Evolutionary conservation across 352 stramenopile genomes (phyloP).

Genomic region (Pythium biforme): DNA sequence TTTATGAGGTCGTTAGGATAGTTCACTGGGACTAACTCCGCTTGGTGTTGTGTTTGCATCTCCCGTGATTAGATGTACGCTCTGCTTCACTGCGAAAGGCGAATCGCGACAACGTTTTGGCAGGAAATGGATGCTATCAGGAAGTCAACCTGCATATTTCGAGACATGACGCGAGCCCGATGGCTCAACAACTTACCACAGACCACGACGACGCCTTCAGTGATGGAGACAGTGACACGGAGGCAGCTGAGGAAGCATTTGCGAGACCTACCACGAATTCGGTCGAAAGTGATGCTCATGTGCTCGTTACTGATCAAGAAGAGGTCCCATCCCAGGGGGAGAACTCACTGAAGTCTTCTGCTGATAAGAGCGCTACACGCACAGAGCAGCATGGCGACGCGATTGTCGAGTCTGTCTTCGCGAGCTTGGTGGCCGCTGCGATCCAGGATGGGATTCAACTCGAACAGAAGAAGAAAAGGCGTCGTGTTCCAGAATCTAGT

Average conservation of each 20-base stretch:
- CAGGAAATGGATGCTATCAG: background rate
- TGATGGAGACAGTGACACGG: background rate
- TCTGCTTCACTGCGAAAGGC: too few species aligned
- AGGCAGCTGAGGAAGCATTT: background rate
- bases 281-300: too few species aligned
- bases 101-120: too few species aligned
- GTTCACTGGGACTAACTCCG: too few species aligned
- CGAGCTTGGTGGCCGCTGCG: background rate
- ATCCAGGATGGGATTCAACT: conserved; percentile 1
- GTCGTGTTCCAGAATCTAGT: background rate
- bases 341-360: background rate
- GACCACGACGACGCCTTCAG: background rate
- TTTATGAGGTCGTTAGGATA: too few species aligned
- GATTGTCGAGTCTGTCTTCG: conserved; percentile 5
- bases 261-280: background rate
- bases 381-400: background rate
- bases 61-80: too few species aligned
- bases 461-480: background rate
- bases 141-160: background rate
- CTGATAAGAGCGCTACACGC: background rate
- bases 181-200: background rate
- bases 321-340: background rate
- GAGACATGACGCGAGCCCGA: too few species aligned
- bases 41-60: too few species aligned
- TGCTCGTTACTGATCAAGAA: background rate